Conservation (phyloP, 345 rosid genomes). For the Acer negundo region DNA sequence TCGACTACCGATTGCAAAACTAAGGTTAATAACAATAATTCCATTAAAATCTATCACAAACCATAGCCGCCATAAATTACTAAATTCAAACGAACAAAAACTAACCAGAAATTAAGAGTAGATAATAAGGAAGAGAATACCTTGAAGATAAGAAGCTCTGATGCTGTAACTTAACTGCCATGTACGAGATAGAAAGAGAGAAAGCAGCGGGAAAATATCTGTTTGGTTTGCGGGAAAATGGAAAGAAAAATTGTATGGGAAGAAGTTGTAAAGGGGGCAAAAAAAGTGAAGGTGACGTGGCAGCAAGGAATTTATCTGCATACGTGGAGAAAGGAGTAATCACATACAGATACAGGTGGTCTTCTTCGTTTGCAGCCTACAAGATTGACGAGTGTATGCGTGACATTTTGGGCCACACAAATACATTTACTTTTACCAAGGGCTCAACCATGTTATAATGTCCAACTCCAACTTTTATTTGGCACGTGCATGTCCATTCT, state of each 20-base stretch:
- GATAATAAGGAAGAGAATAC: constrained; percentile 23
- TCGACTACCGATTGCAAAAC: neutral
- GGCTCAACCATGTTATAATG: no score
- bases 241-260: constrained; percentile 17
- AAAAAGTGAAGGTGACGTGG: constrained; percentile 52
- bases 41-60: neutral
- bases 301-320: constrained; percentile 37
- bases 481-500: no score
- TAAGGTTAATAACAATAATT: neutral
- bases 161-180: constrained; percentile 61
- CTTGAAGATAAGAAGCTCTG: constrained; percentile 50
- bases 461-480: no score
- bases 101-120: neutral
- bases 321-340: constrained; percentile 52
- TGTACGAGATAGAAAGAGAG: constrained; percentile 12
- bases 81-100: neutral
- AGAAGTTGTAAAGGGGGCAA: neutral
- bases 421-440: no score
- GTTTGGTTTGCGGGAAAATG: constrained; percentile 32
- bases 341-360: constrained; percentile 30
- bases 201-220: constrained; percentile 22
- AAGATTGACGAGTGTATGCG: neutral
- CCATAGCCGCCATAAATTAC: neutral
- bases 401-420: neutral
- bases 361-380: neutral